Evolutionary conservation across 257 asterid genomes (phyloP).

Genomic region (Lithospermum erythrorhizon): DNA sequence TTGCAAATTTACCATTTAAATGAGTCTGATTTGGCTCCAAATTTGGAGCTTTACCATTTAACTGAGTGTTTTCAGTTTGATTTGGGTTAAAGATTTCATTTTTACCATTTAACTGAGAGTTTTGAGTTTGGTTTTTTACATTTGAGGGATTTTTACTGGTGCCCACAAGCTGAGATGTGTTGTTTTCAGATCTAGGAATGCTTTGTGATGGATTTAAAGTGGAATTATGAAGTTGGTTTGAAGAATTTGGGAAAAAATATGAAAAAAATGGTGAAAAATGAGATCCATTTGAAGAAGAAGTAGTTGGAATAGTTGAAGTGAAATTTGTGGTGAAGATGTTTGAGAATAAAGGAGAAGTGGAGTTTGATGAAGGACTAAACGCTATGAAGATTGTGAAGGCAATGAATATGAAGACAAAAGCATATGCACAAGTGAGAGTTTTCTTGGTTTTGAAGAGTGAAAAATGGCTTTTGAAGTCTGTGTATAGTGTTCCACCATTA

Average conservation of each 20-base stretch:
- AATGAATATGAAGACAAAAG: slow-evolving; percentile 40
- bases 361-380: slow-evolving; percentile 55
- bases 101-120: slow-evolving; percentile 4
- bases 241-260: slow-evolving; percentile 39
- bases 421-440: slow-evolving; percentile 38
- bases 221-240: slow-evolving; percentile 20
- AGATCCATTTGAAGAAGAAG: slow-evolving; percentile 36
- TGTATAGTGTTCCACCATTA: slow-evolving; percentile 36
- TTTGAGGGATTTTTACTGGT: slow-evolving; percentile 11
- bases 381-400: slow-evolving; percentile 64
- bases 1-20: slow-evolving; percentile 11
- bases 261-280: slow-evolving; percentile 39
- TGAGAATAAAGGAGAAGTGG: slow-evolving; percentile 56
- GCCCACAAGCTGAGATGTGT: slow-evolving; percentile 6
- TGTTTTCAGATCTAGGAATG: slow-evolving; percentile 14
- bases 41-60: slow-evolving; percentile 15
- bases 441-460: slow-evolving; percentile 29
- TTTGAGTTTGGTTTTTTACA: slow-evolving; percentile 17
- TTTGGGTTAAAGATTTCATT: slow-evolving; percentile 15
- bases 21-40: slow-evolving; percentile 23
- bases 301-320: neutral
- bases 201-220: slow-evolving; percentile 1
- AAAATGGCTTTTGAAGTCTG: slow-evolving; percentile 50
- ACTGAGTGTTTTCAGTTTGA: neutral
- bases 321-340: slow-evolving; percentile 22